Conservation (phyloP, 2,329 filamentous ascomycete species). For the Zelopaecilomyces penicillatus region DNA sequence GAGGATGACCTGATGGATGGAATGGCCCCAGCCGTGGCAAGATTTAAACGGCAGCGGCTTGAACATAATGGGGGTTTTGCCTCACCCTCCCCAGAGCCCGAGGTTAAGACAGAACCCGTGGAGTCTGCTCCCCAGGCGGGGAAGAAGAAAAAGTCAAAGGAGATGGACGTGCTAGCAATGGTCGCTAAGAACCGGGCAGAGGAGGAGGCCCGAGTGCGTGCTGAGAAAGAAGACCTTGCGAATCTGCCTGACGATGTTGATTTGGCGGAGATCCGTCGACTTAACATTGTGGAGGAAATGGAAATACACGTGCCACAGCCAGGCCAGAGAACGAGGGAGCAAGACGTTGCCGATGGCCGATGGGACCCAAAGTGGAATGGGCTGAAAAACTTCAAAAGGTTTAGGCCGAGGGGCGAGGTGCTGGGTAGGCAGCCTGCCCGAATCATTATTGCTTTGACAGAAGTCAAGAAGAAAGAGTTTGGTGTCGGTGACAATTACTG, state of each 20-base stretch:
- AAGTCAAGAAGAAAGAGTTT: slow-evolving; percentile 62
- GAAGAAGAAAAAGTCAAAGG: slow-evolving; percentile 47
- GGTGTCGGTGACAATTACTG: slow-evolving; percentile 73
- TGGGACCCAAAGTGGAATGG: slow-evolving; percentile 93
- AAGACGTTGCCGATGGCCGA: slow-evolving; percentile 45
- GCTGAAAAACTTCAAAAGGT: slow-evolving; percentile 91
- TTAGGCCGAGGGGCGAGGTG: slow-evolving; percentile 51
- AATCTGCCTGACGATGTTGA: slow-evolving; percentile 56
- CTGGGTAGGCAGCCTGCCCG: slow-evolving; percentile 33
- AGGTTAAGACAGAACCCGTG: slow-evolving; percentile 10
- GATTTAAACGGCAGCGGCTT: slow-evolving; percentile 69
- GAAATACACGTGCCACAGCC: slow-evolving; percentile 41
- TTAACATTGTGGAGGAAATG: slow-evolving; percentile 73
- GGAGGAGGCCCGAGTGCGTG: slow-evolving; percentile 55
- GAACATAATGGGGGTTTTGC: slow-evolving; percentile 45
- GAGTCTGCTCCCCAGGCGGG: neutral
- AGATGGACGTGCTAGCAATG: slow-evolving; percentile 60
- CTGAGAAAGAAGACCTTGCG: slow-evolving; percentile 45
- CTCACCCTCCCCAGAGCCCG: slow-evolving; percentile 18
- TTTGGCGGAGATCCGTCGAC: slow-evolving; percentile 60
- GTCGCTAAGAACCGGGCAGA: slow-evolving; percentile 53
- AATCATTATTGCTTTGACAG: slow-evolving; percentile 63
- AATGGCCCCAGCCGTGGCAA: slow-evolving; percentile 67
- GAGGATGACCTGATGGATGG: slow-evolving; percentile 57
- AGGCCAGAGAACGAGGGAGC: slow-evolving; percentile 30